Conservation (phyloP, 768 basidiomycete species). For the Udeniomyces megalosporus region DNA sequence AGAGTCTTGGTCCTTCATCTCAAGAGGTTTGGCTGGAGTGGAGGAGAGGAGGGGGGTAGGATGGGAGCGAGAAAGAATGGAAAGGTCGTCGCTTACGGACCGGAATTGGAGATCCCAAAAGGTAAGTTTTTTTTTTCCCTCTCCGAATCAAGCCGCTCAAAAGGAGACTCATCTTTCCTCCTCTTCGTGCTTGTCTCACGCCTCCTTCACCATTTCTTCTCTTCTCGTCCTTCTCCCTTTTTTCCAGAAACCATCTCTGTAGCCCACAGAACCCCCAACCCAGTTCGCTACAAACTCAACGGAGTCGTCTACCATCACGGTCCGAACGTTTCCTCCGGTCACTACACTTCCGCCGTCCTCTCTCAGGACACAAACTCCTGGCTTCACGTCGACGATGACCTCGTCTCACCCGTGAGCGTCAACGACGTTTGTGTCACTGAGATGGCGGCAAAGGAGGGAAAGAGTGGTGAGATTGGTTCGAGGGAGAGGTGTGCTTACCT, state of each 20-base stretch:
- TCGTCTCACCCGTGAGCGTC: conserved; percentile 53
- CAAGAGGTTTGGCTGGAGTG: conserved; percentile 81
- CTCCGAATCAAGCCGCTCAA: too few relatives aligned
- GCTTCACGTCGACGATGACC: conserved; percentile 88
- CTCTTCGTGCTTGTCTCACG: not conserved
- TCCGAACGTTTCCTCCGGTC: conserved; percentile 71
- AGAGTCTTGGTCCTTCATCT: conserved; percentile 72
- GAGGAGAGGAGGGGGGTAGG: conserved; percentile 42
- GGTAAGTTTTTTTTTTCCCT: conserved; percentile 35
- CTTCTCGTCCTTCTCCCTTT: not conserved
- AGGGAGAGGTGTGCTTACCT: conserved; percentile 67
- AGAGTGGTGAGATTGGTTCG: conserved; percentile 28
- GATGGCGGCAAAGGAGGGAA: conserved; percentile 47
- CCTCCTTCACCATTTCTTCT: not conserved
- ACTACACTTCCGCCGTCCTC: conserved; percentile 83
- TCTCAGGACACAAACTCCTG: conserved; percentile 41
- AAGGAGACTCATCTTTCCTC: too few relatives aligned
- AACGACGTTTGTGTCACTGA: conserved; percentile 34
- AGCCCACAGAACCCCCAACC: not conserved
- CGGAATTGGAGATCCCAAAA: conserved; percentile 57
- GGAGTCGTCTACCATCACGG: conserved; percentile 92
- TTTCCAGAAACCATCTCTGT: not conserved
- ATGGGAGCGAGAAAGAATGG: conserved; percentile 52
- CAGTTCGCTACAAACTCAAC: conserved; percentile 50
- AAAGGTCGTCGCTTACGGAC: conserved; percentile 61